Base-by-base conservation (phyloP, 1,284 basidiomycete species). In the Paramarasmius palmivorus region DNA sequence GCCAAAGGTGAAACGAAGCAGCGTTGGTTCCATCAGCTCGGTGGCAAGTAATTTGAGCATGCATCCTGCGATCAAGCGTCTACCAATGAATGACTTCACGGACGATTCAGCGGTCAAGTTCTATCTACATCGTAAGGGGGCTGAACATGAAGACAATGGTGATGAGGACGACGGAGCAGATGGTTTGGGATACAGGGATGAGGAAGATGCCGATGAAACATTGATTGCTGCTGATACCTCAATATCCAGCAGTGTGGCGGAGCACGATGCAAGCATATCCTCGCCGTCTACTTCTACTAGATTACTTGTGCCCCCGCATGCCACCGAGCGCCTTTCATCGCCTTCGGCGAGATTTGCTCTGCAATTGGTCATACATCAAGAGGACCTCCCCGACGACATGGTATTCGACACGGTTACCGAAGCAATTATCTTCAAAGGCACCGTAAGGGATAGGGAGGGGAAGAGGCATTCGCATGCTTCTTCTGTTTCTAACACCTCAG, bases 21-120 rank as follows among this genome's bases (percentile, higher is more conserved):
- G 91, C 57, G 86, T 98, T 52, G 92, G 93, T 34, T 95, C 93
- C 63, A 95, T 99, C 63, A 93, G 88, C 61, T 96, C 93, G 6
- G 80, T 99, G 25, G 79, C 88, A 35, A 95, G 92, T 64, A 95
- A 96, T 63, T 76, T 98, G 25, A 93, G 90, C 7, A 86, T 92
- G 78, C 92, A 97, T 65, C 95, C 95, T 9, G 94, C 95, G 15
- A 98, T 98, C 70, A 88, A 86, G 62, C 91, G 92, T 62, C 73
- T 98, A 34, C 86, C 91, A 32, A 94, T 95, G 92, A 96, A 94
- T 62, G 96, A 98, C 68, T 99, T 95, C 67, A 93, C 92, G 50
- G 96, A 99, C 60, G 95, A 98, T 65, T 94, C 93, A 9, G 88
- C 90, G 0, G 95, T 98, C 71, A 98, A 98, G 71, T 92, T 98